Conservation (phyloP, 306 rosid genomes). For the Vigna radiata region DNA sequence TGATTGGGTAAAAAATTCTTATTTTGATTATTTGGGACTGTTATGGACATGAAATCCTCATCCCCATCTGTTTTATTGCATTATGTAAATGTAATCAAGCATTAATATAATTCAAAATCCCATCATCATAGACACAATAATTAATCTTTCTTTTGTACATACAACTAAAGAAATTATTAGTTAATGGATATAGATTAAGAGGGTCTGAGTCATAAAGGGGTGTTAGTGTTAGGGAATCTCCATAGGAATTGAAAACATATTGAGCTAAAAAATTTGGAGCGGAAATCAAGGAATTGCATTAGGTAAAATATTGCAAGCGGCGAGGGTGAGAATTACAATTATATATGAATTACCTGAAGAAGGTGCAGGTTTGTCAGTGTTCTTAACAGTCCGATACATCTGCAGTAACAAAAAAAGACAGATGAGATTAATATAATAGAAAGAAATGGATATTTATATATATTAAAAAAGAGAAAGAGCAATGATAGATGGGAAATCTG, state of each 20-base stretch:
- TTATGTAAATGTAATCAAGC: not conserved
- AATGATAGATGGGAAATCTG: slow-evolving; percentile 14
- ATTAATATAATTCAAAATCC: slow-evolving; percentile 27
- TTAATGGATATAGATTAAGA: slow-evolving; percentile 31
- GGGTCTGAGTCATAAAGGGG: slow-evolving; percentile 52
- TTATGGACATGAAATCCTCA: slow-evolving; percentile 69
- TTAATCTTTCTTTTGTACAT: slow-evolving; percentile 3
- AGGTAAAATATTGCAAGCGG: slow-evolving; percentile 31
- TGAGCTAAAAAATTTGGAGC: slow-evolving; percentile 43
- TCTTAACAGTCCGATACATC: slow-evolving; percentile 97
- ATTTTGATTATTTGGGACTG: slow-evolving; percentile 55
- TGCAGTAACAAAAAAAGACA: slow-evolving; percentile 49
- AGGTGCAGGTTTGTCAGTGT: slow-evolving; percentile 87
- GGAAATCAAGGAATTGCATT: slow-evolving; percentile 44
- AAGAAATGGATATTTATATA: not conserved
- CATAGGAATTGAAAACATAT: slow-evolving; percentile 44
- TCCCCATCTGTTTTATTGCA: slow-evolving; percentile 68
- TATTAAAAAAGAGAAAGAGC: not conserved
- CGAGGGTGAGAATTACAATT: not conserved
- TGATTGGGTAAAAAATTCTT: slow-evolving; percentile 55
- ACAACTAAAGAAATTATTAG: not conserved
- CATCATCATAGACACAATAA: not conserved
- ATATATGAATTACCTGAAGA: slow-evolving; percentile 70
- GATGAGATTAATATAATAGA: slow-evolving; percentile 24
- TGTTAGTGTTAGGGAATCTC: slow-evolving; percentile 57